Evolutionary conservation across 805 yeast genomes (phyloP).

Genomic region (Kazachstania viticola): DNA sequence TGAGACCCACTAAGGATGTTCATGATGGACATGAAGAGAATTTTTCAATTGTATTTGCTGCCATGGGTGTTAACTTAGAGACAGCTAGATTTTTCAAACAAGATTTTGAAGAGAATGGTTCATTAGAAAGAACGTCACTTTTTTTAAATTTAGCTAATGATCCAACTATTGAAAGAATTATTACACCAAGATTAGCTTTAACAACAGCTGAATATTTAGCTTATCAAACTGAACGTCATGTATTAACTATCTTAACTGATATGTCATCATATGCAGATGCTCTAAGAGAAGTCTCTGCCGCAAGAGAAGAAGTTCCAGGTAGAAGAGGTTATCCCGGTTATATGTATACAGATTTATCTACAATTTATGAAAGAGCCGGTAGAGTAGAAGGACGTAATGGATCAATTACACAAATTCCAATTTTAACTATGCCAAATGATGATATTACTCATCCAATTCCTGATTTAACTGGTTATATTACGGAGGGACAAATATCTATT

Average conservation of each 20-base stretch:
- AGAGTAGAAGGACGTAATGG: slow-evolving; percentile 99
- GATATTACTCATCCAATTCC: slow-evolving; percentile 99
- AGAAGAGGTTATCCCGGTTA: slow-evolving; percentile 99
- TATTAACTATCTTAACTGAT: slow-evolving; percentile 92
- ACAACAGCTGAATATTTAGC: slow-evolving; percentile 98
- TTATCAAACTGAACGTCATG: slow-evolving; percentile 98
- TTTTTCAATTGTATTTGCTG: slow-evolving; percentile 97
- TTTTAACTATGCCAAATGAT: slow-evolving; percentile 98
- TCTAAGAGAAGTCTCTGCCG: slow-evolving; percentile 98
- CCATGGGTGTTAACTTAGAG: slow-evolving; percentile 99
- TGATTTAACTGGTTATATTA: slow-evolving; percentile 97
- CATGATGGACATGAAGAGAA: slow-evolving; percentile 99
- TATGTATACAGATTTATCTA: slow-evolving; percentile 98
- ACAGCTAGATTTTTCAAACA: slow-evolving; percentile 97
- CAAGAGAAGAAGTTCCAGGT: slow-evolving; percentile 99
- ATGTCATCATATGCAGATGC: slow-evolving; percentile 99
- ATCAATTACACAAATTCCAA: slow-evolving; percentile 97
- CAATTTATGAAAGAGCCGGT: slow-evolving; percentile 99
- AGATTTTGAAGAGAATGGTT: slow-evolving; percentile 98
- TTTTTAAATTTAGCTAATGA: slow-evolving; percentile 97
- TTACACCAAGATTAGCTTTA: slow-evolving; percentile 96
- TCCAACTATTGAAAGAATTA: slow-evolving; percentile 98
- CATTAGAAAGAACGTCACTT: slow-evolving; percentile 92
- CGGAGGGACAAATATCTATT: slow-evolving; percentile 96
- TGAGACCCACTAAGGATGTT: slow-evolving; percentile 97